Conservation (phyloP, 2,329 filamentous ascomycete genomes). For the Apiospora rasikravindrae region DNA sequence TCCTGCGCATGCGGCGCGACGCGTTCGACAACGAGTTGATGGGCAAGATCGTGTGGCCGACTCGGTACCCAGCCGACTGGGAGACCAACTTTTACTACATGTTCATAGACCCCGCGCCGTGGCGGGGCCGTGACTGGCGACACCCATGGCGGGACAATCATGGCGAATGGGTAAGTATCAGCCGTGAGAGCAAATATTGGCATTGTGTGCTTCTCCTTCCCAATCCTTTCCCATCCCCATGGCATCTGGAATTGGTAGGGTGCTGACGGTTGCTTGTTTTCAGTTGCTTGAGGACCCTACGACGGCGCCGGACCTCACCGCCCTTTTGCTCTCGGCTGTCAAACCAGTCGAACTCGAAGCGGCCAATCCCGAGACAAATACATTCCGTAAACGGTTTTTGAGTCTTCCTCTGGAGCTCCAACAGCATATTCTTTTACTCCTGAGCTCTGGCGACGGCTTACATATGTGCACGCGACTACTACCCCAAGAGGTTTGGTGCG, state of each 20-base stretch:
- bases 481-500: constrained; percentile 28
- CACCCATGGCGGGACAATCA: neutral
- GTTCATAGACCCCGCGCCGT: neutral
- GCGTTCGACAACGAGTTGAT: constrained; percentile 27
- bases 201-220: neutral
- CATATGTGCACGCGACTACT: constrained; percentile 28
- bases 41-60: constrained; percentile 22
- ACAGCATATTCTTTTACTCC: constrained; percentile 19
- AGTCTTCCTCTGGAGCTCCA: constrained; percentile 25
- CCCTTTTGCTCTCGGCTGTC: neutral
- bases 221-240: neutral
- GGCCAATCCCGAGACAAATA: neutral
- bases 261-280: neutral
- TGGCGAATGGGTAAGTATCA: neutral
- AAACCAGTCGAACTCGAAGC: neutral
- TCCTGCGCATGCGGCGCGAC: constrained; percentile 28
- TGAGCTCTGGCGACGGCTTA: constrained; percentile 20
- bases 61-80: constrained; percentile 18
- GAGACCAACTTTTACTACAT: constrained; percentile 21
- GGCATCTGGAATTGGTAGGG: too few species aligned
- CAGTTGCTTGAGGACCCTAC: neutral
- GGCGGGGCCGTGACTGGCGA: neutral
- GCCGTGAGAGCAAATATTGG: neutral
- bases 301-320: neutral
- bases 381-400: constrained; percentile 24